Conservation (phyloP, 495 filamentous ascomycete genomes). For the Daldinia decipiens region DNA sequence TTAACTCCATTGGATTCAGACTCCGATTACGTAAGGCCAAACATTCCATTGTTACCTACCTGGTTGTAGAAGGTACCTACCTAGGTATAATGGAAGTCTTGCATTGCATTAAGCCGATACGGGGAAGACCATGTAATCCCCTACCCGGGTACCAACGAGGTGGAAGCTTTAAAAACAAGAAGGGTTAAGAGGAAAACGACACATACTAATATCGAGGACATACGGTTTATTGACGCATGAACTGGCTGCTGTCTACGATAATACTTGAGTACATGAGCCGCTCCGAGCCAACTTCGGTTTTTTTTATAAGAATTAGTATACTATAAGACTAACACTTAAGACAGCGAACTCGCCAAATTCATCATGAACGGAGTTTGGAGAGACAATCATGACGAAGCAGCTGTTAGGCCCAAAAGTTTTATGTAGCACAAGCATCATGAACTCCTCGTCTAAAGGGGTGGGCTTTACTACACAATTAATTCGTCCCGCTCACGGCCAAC, state of each 20-base stretch:
- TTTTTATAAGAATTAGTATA: background rate
- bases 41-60: too few species aligned
- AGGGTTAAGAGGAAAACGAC: background rate
- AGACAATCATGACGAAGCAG: background rate
- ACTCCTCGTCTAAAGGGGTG: background rate
- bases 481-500: conserved; percentile 67
- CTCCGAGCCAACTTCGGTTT: background rate
- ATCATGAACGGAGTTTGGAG: background rate
- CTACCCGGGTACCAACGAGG: background rate
- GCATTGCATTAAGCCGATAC: too few species aligned
- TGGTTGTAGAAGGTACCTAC: too few species aligned
- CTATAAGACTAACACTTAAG: background rate
- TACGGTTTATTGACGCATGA: conserved; percentile 11
- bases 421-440: conserved; percentile 2
- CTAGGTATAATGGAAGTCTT: too few species aligned
- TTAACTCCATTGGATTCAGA: too few species aligned
- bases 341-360: background rate
- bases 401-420: background rate
- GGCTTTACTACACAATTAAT: conserved; percentile 46
- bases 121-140: background rate
- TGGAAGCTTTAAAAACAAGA: background rate
- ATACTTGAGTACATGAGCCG: background rate
- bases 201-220: background rate
- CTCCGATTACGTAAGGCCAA: too few species aligned
- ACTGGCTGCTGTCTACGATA: conserved; percentile 18